Conservation (phyloP, 805 yeast species). For the Metahyphopichia silvanorum region DNA sequence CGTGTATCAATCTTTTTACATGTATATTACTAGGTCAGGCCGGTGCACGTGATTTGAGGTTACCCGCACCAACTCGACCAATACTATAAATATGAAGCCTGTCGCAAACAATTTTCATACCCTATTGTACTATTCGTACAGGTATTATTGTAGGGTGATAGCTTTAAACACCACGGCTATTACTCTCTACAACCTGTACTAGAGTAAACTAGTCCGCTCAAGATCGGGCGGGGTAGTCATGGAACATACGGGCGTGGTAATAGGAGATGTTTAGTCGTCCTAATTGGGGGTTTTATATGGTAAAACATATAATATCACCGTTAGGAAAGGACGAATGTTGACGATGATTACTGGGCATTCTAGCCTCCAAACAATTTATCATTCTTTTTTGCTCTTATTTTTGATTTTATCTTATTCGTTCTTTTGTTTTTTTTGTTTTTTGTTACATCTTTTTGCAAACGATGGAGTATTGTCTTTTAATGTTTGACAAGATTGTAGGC, state of each 20-base stretch:
- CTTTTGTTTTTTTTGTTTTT: too few relatives aligned
- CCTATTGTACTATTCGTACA: slow-evolving; percentile 44
- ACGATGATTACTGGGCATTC: slow-evolving; percentile 39
- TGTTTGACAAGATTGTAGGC: too few relatives aligned
- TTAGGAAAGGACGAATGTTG: too few relatives aligned
- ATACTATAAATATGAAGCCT: slow-evolving; percentile 7
- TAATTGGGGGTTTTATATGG: too few relatives aligned
- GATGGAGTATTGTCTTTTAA: too few relatives aligned
- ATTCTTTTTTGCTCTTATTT: too few relatives aligned
- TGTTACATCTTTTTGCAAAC: too few relatives aligned
- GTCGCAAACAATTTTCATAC: slow-evolving; percentile 12
- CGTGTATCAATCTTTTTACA: too few relatives aligned
- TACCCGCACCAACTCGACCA: slow-evolving; percentile 19
- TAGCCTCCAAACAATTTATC: slow-evolving; percentile 45
- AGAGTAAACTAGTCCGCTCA: slow-evolving; percentile 37
- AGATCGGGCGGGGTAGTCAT: slow-evolving; percentile 32
- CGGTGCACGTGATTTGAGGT: slow-evolving; percentile 6
- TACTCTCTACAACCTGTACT: slow-evolving; percentile 51
- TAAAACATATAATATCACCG: too few relatives aligned
- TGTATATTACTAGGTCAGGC: too few relatives aligned
- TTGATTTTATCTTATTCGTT: too few relatives aligned
- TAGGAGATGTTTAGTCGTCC: slow-evolving; percentile 3
- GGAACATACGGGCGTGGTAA: slow-evolving; percentile 41
- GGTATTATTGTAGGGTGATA: slow-evolving; percentile 50
- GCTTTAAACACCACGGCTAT: slow-evolving; percentile 31